Evolutionary conservation across 768 basidiomycete species (phyloP).

Genomic region (Mycena leptocephala): DNA sequence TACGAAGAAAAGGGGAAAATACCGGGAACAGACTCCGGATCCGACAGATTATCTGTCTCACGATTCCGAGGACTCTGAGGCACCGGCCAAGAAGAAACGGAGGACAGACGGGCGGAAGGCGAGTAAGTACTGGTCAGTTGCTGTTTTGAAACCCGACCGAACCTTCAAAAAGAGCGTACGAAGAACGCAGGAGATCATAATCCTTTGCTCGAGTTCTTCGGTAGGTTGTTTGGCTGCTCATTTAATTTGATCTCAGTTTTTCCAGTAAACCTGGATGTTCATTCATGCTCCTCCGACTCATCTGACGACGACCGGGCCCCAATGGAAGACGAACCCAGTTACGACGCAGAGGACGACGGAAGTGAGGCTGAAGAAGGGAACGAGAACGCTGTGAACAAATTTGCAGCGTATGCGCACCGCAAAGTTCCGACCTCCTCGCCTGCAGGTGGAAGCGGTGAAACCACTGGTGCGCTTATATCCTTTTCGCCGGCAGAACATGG

Average conservation of each 20-base stretch:
- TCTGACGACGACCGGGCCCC: constrained; percentile 59
- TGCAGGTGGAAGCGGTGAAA: background rate
- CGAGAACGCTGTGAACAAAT: constrained; percentile 14
- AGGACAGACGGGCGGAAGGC: background rate
- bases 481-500: background rate
- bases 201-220: constrained; percentile 67
- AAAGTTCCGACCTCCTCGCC: background rate
- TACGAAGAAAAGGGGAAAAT: constrained; percentile 39
- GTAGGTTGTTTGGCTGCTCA: constrained; percentile 45
- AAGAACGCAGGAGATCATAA: constrained; percentile 43
- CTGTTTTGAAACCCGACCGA: no score
- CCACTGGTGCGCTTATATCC: constrained; percentile 14
- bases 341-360: constrained; percentile 41
- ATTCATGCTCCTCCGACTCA: constrained; percentile 60
- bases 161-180: background rate
- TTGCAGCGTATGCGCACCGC: background rate
- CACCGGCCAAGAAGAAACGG: constrained; percentile 17
- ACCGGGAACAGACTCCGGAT: no score
- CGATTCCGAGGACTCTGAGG: background rate
- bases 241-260: background rate
- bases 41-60: no score
- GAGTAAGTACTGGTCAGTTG: background rate
- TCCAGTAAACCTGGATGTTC: constrained; percentile 52
- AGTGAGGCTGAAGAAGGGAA: constrained; percentile 41
- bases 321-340: constrained; percentile 45